A percentile compares a stretch with the other conserved stretches of the same genome.
phyloP scores from a whole-genome alignment of 768 basidiomycete genomes.

The Porphyrellus cyaneotinctus region DNA sequence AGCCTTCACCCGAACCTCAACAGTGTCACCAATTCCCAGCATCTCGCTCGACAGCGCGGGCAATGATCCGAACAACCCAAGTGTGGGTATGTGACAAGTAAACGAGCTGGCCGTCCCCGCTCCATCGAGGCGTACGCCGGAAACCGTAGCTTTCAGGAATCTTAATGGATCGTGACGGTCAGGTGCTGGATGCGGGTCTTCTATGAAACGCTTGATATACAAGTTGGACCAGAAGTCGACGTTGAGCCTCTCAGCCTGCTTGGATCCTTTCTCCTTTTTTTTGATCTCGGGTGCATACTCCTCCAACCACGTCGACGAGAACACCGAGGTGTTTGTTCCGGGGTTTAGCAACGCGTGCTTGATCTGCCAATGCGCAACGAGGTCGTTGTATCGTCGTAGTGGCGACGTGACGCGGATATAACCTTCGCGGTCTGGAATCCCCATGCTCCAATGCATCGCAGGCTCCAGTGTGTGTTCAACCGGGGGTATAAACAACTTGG shows the following conservation, averaged over 20 bases:
- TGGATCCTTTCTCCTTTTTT: slow-evolving; percentile 33
- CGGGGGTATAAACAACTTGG: slow-evolving; percentile 32
- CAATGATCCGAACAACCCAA: slow-evolving; percentile 23
- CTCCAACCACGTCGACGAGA: slow-evolving; percentile 45
- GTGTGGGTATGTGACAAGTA: slow-evolving; percentile 23
- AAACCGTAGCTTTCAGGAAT: slow-evolving; percentile 25
- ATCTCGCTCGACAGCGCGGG: slow-evolving; percentile 2
- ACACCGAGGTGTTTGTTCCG: slow-evolving; percentile 35
- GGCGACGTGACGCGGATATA: slow-evolving; percentile 86
- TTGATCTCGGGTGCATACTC: slow-evolving; percentile 38
- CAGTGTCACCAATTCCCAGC: slow-evolving; percentile 24
- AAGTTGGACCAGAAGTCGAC: slow-evolving; percentile 38
- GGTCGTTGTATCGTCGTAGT: slow-evolving; percentile 77
- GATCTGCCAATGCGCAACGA: slow-evolving; percentile 91
- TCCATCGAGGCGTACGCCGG: slow-evolving; percentile 17
- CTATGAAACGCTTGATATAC: slow-evolving; percentile 38
- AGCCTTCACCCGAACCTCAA: slow-evolving; percentile 25
- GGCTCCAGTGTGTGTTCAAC: slow-evolving; percentile 51
- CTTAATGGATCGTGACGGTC: slow-evolving; percentile 27
- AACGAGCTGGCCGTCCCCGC: slow-evolving; percentile 8
- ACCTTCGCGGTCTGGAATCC: slow-evolving; percentile 67
- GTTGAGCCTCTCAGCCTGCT: slow-evolving; percentile 32
- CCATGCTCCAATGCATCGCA: slow-evolving; percentile 63
- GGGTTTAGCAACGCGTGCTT: slow-evolving; percentile 61
- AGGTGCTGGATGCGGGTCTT: slow-evolving; percentile 17